phyloP scores from a whole-genome alignment of 768 basidiomycete species.

The Lactarius hengduanensis region DNA sequence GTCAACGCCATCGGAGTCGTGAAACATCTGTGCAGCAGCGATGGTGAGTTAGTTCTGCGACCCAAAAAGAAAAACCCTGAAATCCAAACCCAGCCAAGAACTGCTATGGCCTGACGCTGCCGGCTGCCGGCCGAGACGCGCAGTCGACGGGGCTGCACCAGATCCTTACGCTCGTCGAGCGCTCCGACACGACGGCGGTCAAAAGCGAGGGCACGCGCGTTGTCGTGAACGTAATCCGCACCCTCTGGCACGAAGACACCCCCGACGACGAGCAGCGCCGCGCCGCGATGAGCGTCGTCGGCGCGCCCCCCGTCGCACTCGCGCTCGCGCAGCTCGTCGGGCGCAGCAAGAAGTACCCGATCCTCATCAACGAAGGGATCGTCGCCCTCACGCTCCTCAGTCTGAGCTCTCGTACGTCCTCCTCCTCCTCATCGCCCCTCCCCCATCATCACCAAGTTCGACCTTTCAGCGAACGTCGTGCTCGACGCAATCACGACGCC shows the following conservation, averaged over 20 bases:
- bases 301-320: constrained; percentile 53
- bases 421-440: background rate
- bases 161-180: constrained; percentile 70
- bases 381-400: constrained; percentile 79
- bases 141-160: constrained; percentile 55
- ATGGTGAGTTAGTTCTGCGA: constrained; percentile 51
- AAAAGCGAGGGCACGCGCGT: constrained; percentile 91
- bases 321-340: constrained; percentile 70
- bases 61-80: background rate
- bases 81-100: constrained; percentile 41
- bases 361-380: constrained; percentile 86
- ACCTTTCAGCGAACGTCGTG: constrained; percentile 54
- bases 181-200: constrained; percentile 78
- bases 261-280: constrained; percentile 50
- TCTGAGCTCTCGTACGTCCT: constrained; percentile 58
- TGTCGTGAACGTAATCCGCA: constrained; percentile 80
- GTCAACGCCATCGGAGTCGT: constrained; percentile 82
- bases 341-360: constrained; percentile 74
- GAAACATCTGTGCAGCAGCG: constrained; percentile 83
- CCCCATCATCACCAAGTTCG: constrained; percentile 15
- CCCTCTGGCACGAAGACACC: constrained; percentile 62
- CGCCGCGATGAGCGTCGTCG: constrained; percentile 51
- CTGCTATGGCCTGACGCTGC: constrained; percentile 51
- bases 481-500: constrained; percentile 57
- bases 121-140: constrained; percentile 36